These are phyloP conservation scores for Myriosclerotinia curreyana DNA, from an alignment of 2,329 filamentous ascomycete species.

Conservation along the genomic window DNA sequence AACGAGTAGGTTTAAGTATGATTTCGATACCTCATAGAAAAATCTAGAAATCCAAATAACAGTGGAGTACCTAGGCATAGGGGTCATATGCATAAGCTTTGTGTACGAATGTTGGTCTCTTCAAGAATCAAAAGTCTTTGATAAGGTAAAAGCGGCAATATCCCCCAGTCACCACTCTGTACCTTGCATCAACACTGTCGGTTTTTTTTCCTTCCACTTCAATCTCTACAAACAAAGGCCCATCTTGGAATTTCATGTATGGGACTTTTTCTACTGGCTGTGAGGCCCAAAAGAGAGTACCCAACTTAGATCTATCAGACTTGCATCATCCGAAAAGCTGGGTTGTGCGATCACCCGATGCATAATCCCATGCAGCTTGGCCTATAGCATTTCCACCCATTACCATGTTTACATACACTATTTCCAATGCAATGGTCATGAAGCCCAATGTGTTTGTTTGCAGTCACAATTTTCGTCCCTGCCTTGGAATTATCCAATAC, in stretches of 20 bases:
- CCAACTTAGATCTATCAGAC: background rate
- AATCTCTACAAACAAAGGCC: background rate
- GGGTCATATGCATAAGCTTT: background rate
- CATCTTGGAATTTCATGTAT: background rate
- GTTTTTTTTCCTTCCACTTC: background rate
- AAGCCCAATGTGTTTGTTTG: conserved; percentile 8
- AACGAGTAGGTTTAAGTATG: background rate
- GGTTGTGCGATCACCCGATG: conserved; percentile 14
- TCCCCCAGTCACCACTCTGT: background rate
- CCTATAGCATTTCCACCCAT: background rate
- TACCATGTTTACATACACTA: conserved; percentile 3
- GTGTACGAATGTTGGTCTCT: background rate
- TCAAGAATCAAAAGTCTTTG: background rate
- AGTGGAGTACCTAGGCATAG: background rate
- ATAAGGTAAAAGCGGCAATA: background rate
- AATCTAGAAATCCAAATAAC: background rate
- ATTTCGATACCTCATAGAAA: background rate
- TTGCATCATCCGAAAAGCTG: conserved; percentile 6
- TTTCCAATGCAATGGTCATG: background rate
- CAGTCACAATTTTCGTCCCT: conserved; percentile 1
- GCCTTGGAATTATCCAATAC: background rate
- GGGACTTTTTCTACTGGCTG: background rate
- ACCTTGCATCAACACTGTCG: background rate
- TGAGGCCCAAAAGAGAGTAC: background rate
- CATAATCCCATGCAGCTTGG: conserved; percentile 2